A percentile compares a stretch with the other conserved stretches of the same genome.
phyloP scores from a whole-genome alignment of 352 stramenopile genomes.

The Phytophthora ramorum region DNA sequence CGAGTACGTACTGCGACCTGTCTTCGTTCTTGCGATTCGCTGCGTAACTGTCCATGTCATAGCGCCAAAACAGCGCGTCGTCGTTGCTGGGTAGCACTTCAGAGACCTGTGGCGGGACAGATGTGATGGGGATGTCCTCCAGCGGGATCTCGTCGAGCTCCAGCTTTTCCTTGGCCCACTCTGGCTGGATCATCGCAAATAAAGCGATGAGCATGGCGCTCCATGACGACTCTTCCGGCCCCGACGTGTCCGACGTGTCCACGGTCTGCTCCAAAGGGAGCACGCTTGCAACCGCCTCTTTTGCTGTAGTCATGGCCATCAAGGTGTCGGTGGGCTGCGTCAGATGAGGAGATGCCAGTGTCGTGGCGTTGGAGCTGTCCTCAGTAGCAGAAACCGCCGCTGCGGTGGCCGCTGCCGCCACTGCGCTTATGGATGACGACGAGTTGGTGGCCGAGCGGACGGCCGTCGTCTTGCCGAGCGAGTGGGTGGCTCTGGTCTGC shows the following conservation, averaged over 20 bases:
- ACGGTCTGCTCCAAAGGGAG: constrained; percentile 9
- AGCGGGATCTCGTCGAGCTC: constrained; percentile 46
- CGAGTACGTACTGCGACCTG: constrained; percentile 62
- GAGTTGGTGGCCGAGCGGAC: constrained; percentile 34
- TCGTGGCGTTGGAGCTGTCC: constrained; percentile 12
- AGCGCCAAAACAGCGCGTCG: constrained; percentile 60
- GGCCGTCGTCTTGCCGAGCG: constrained; percentile 22
- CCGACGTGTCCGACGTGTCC: constrained; percentile 12
- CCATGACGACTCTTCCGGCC: constrained; percentile 43
- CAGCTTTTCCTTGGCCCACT: constrained; percentile 56
- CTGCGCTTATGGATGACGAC: constrained; percentile 16
- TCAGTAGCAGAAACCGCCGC: constrained; percentile 14
- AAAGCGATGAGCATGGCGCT: constrained; percentile 64
- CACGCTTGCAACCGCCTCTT: constrained; percentile 6
- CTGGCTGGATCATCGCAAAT: constrained; percentile 68
- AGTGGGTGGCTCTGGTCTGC: constrained; percentile 5
- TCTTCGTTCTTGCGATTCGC: constrained; percentile 74
- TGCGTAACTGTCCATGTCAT: constrained; percentile 76
- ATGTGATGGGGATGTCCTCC: constrained; percentile 55
- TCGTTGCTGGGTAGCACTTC: constrained; percentile 55
- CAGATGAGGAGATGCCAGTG: constrained; percentile 8
- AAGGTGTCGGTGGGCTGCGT: constrained; percentile 7
- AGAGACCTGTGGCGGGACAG: constrained; percentile 58
- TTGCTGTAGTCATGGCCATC: constrained; percentile 1
- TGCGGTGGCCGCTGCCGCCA: constrained; percentile 4